Evolutionary conservation across 2,329 filamentous ascomycete genomes (phyloP), one percentile per base, ranked within the genome.

Genomic region (Claviceps monticola): DNA sequence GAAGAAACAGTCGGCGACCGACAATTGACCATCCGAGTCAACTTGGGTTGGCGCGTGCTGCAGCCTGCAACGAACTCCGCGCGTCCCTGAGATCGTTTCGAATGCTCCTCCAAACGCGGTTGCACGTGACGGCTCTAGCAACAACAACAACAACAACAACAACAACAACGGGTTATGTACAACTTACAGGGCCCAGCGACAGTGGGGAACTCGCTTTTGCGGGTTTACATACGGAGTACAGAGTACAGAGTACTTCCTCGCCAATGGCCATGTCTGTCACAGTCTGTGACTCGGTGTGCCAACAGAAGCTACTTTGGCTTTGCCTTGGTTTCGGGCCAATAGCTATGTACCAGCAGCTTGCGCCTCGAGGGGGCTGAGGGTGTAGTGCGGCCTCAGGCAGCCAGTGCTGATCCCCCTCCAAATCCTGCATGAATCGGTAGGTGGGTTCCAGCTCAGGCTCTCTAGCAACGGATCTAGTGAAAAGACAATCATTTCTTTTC

Each of bases 361-460:
- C 16, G 7, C 26, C 26, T 26, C 8, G 26, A 9, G 8, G 26
- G 21, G 21, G 21, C 29, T 11, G 29, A 34, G 29, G 29, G 29
- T 11, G 9, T 9, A 1, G n/a, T 23, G 36, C 6, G 48, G 56
- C 56, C 56, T 57, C 54, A 58, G 55, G 55, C 55, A 51, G 23
- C 43, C 8, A 53, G 9, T 39, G 36, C 46, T n/a, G 16, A 23
- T 14, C 5, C 19, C 34, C 50, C 55, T 47, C 46, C 9, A 17
- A 47, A 23, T 50, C 50, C 52, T 37, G 36, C 43, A 41, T 42
- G 36, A 41, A 43, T 54, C 51, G 45, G 48, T 51, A 46, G 49
- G 53, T 46, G 52, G 53, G 48, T 53, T 44, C 51, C 55, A 56
- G 47, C 52, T 57, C 55, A 58, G 55, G 46, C 55, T 56, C 58